These are phyloP conservation scores for Piloderma croceum DNA, from an alignment of 768 basidiomycete genomes.

Conservation along the genomic window DNA sequence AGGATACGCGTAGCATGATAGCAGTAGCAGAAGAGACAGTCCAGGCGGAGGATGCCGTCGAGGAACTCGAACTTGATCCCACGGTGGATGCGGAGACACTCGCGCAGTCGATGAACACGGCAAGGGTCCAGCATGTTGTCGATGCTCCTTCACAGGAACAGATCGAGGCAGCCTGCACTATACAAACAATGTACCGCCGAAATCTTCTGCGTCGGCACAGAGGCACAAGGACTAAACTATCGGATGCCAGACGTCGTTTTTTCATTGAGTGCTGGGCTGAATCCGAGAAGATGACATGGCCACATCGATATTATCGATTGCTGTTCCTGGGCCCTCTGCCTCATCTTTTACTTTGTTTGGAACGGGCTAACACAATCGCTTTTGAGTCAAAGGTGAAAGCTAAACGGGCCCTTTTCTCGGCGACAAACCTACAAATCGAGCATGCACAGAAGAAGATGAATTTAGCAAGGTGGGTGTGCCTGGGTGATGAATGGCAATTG, in stretches of 20 bases:
- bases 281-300: conserved; percentile 24
- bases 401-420: conserved; percentile 24
- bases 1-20: too few species aligned
- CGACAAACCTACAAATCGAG: conserved; percentile 33
- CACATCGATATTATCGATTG: conserved; percentile 25
- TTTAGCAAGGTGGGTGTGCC: too few species aligned
- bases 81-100: too few species aligned
- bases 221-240: conserved; percentile 13
- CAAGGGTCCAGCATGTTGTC: too few species aligned
- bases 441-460: too few species aligned
- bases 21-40: too few species aligned
- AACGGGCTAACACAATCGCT: conserved; percentile 23
- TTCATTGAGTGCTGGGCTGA: conserved; percentile 26
- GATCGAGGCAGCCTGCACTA: conserved; percentile 16
- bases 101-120: too few species aligned
- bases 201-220: conserved; percentile 1
- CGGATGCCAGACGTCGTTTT: conserved; percentile 16
- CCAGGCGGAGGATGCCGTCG: too few species aligned
- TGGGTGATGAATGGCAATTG: too few species aligned
- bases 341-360: conserved; percentile 36
- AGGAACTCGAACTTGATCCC: too few species aligned
- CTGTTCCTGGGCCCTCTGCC: conserved; percentile 36
- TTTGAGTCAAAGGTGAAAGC: conserved; percentile 24
- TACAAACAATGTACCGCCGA: conserved; percentile 12
- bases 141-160: too few species aligned